A percentile compares a stretch with the other conserved stretches of the same genome.
phyloP scores from a whole-genome alignment of 106 monocot genomes.

The Dendrobium catenatum region DNA sequence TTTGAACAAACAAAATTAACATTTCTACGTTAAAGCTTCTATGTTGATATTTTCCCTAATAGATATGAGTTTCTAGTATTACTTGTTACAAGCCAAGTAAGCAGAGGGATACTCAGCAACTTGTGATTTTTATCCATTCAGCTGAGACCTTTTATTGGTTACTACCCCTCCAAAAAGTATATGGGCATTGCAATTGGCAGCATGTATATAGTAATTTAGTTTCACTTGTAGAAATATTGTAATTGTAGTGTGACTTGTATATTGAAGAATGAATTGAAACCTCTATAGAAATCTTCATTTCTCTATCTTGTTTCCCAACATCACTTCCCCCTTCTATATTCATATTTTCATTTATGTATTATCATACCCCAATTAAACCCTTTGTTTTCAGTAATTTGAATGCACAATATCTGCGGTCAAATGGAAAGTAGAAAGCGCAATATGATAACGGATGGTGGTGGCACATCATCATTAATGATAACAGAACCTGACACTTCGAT shows the following conservation, averaged over 20 bases:
- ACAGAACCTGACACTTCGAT: no score
- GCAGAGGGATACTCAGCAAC: neutral
- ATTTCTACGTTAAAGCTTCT: neutral
- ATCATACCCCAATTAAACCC: neutral
- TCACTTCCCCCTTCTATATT: neutral
- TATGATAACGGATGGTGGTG: no score
- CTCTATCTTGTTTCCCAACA: neutral
- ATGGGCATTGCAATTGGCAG: neutral
- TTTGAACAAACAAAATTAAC: neutral
- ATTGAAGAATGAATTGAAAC: neutral
- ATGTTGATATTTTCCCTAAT: neutral
- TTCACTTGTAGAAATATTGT: neutral
- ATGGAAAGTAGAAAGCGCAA: neutral
- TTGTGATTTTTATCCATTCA: neutral
- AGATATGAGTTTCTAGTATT: neutral
- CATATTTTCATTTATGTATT: neutral
- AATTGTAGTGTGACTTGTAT: neutral
- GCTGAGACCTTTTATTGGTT: neutral
- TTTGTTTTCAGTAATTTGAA: neutral
- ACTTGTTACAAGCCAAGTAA: no score
- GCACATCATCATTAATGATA: no score
- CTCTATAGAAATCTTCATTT: neutral
- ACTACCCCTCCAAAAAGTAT: neutral
- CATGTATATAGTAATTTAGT: no score
- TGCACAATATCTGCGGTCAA: neutral